These are phyloP conservation scores for Typha latifolia DNA, from an alignment of 176 grass and related monocot species.

Conservation along the genomic window DNA sequence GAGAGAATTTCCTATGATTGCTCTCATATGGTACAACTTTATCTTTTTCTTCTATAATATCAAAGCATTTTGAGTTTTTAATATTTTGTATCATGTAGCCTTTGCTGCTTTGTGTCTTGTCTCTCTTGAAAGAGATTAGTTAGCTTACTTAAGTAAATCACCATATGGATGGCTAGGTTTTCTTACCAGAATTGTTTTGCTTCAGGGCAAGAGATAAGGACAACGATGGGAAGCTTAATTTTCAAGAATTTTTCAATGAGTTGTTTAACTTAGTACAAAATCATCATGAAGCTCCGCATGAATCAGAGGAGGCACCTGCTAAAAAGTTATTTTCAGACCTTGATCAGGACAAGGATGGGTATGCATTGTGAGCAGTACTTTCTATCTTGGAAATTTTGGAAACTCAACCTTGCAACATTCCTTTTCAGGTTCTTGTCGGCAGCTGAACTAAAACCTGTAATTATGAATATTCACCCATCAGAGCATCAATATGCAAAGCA, in stretches of 20 bases:
- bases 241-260: conserved; percentile 79
- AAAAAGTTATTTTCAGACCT: conserved; percentile 81
- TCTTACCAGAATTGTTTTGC: conserved; percentile 11
- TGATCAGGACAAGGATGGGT: conserved; percentile 87
- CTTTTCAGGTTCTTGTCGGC: conserved; percentile 73
- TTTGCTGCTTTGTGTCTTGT: too few relatives aligned
- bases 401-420: conserved; percentile 7
- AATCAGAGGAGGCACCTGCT: conserved; percentile 53
- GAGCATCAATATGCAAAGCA: conserved; percentile 84
- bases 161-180: conserved; percentile 3
- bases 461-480: conserved; percentile 68
- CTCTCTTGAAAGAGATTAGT: too few relatives aligned
- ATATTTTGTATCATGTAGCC: too few relatives aligned
- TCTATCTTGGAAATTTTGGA: conserved; percentile 12
- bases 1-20: neutral
- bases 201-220: conserved; percentile 96
- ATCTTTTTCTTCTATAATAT: too few relatives aligned
- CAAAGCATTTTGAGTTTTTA: too few relatives aligned
- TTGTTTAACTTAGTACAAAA: conserved; percentile 73
- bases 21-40: neutral
- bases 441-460: conserved; percentile 61
- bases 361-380: conserved; percentile 24
- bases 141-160: conserved; percentile 5
- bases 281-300: conserved; percentile 54
- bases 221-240: conserved; percentile 68